Conservation (phyloP, 306 rosid genomes). For the Quercus engelmannii region DNA sequence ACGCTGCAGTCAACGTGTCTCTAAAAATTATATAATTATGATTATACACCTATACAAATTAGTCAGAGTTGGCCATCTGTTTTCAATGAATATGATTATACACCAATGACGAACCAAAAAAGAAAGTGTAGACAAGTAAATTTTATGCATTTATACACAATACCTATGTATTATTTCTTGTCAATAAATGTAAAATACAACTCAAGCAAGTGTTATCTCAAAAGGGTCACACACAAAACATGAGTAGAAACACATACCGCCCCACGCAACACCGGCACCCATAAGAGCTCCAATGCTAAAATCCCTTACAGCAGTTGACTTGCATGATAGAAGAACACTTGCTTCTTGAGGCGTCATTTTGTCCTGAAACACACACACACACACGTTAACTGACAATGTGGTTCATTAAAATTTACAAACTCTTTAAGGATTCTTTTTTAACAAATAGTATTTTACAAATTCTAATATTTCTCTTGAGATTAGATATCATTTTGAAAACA, state of each 20-base stretch:
- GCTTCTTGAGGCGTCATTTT: conserved; percentile 45
- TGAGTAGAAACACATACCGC: conserved; percentile 38
- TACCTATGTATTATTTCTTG: not conserved
- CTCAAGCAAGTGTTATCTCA: not conserved
- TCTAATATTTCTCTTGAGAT: no score
- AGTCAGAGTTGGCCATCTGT: no score
- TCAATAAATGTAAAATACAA: not conserved
- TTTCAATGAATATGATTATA: not conserved
- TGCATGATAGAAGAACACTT: conserved; percentile 32
- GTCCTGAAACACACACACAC: conserved; percentile 20
- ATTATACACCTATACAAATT: no score
- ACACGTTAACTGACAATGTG: not conserved
- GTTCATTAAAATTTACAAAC: not conserved
- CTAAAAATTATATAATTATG: not conserved
- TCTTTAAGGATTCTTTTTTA: not conserved
- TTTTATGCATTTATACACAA: not conserved
- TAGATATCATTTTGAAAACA: not conserved
- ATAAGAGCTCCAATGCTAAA: conserved; percentile 26
- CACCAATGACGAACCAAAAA: not conserved
- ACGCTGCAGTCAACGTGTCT: not conserved
- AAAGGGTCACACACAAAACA: not conserved
- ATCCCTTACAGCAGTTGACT: conserved; percentile 27
- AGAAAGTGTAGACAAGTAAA: not conserved
- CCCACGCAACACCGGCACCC: conserved; percentile 39
- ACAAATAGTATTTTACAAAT: not conserved